phyloP scores from a whole-genome alignment of 2,329 filamentous ascomycete species.

The Colletotrichum filicis region DNA sequence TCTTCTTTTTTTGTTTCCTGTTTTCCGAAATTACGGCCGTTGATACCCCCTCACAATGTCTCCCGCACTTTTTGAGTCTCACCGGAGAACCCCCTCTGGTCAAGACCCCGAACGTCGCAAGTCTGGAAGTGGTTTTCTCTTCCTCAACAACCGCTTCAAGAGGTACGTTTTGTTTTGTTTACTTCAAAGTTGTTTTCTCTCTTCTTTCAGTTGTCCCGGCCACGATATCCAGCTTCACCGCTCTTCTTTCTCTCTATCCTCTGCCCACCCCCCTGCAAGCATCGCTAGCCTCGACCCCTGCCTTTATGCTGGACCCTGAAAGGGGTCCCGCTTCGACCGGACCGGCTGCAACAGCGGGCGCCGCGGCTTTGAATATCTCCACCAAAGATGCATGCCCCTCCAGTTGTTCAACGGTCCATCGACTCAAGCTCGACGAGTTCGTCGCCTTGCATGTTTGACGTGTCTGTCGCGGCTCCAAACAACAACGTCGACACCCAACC shows the following conservation, averaged over 20 bases:
- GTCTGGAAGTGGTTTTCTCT: conserved; percentile 31
- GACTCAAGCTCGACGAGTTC: conserved; percentile 12
- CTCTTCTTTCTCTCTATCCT: conserved; percentile 17
- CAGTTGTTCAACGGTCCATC: conserved; percentile 7
- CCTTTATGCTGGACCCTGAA: conserved; percentile 23
- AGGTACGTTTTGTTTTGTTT: conserved; percentile 24
- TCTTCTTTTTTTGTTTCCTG: conserved; percentile 1
- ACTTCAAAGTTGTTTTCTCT: not conserved
- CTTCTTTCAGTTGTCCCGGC: conserved; percentile 17
- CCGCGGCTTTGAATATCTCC: conserved; percentile 20
- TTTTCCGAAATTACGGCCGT: conserved; percentile 19
- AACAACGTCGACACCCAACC: conserved; percentile 21
- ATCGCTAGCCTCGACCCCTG: conserved; percentile 22
- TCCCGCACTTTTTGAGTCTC: conserved; percentile 28
- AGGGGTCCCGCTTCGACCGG: conserved; percentile 13
- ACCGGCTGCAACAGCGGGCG: conserved; percentile 17
- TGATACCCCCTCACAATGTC: conserved; percentile 32
- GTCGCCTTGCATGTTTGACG: conserved; percentile 27
- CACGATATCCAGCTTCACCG: conserved; percentile 24
- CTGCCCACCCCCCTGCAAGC: conserved; percentile 4
- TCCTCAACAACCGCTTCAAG: conserved; percentile 34
- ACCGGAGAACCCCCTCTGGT: conserved; percentile 15
- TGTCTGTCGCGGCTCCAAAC: conserved; percentile 20
- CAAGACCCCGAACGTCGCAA: conserved; percentile 28
- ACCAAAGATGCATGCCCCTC: conserved; percentile 6